Evolutionary conservation across 306 rosid species (phyloP).

Genomic region (Cercis canadensis): DNA sequence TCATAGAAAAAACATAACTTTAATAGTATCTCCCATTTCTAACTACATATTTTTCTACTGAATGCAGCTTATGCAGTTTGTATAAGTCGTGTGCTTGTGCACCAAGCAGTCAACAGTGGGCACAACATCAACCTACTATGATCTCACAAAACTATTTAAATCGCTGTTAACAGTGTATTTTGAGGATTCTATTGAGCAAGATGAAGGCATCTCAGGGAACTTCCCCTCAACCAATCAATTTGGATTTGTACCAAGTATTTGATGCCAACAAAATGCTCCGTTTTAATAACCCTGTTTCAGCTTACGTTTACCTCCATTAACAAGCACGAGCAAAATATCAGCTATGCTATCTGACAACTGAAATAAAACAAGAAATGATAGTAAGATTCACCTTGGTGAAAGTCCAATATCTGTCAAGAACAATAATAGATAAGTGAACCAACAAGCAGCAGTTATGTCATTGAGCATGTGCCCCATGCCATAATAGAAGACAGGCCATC

Average conservation of each 20-base stretch:
- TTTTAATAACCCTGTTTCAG: neutral
- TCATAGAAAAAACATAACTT: too few species aligned
- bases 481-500: slow-evolving; percentile 72
- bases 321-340: neutral
- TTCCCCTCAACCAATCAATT: slow-evolving; percentile 14
- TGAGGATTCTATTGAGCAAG: too few species aligned
- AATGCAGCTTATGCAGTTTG: neutral
- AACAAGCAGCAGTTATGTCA: slow-evolving; percentile 94
- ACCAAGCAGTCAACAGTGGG: too few species aligned
- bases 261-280: slow-evolving; percentile 1
- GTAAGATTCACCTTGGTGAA: slow-evolving; percentile 71
- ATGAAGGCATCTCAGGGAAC: slow-evolving; percentile 13
- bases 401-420: slow-evolving; percentile 91
- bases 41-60: neutral
- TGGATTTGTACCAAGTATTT: slow-evolving; percentile 7
- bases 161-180: too few species aligned
- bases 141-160: too few species aligned
- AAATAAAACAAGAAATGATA: slow-evolving; percentile 1
- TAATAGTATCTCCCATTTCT: too few species aligned
- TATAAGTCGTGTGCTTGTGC: neutral
- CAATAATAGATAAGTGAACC: slow-evolving; percentile 91
- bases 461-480: slow-evolving; percentile 98
- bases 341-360: neutral
- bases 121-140: too few species aligned
- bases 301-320: neutral